A percentile compares a stretch with the other conserved stretches of the same genome.
phyloP scores from a whole-genome alignment of 2,329 filamentous ascomycete species.

The Pseudogymnoascus sp. region DNA sequence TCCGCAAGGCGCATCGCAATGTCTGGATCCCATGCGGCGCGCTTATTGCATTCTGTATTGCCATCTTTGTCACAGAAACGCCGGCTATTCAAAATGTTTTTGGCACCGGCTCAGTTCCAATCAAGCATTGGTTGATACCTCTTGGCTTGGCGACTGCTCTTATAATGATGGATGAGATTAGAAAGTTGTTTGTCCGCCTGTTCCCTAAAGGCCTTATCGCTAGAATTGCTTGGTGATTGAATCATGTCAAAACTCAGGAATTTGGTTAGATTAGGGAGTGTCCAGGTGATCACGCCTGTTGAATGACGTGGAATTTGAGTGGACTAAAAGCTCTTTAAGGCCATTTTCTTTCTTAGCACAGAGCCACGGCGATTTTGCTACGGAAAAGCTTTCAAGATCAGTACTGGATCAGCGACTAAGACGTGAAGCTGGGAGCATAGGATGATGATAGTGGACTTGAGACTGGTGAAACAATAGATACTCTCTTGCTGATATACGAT shows the following conservation, averaged over 20 bases:
- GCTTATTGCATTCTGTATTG: conserved; percentile 39
- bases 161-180: conserved; percentile 42
- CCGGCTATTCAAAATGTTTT: conserved; percentile 41
- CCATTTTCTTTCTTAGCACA: too few relatives aligned
- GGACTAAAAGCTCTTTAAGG: too few relatives aligned
- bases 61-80: conserved; percentile 44
- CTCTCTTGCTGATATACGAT: too few relatives aligned
- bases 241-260: not conserved
- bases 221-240: conserved; percentile 38
- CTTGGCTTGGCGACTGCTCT: conserved; percentile 41
- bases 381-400: too few relatives aligned
- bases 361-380: too few relatives aligned
- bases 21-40: conserved; percentile 40
- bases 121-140: conserved; percentile 45
- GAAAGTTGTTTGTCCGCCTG: conserved; percentile 40
- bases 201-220: conserved; percentile 36
- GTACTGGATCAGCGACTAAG: too few relatives aligned
- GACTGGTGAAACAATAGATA: too few relatives aligned
- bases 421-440: too few relatives aligned
- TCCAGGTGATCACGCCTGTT: not conserved
- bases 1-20: conserved; percentile 39
- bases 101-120: conserved; percentile 39
- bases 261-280: not conserved
- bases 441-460: too few relatives aligned
- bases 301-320: too few relatives aligned